Percentiles rank a stretch among this genome's conserved stretches.
Conservation (phyloP, 306 rosid species). For the Lagenaria siceraria region DNA sequence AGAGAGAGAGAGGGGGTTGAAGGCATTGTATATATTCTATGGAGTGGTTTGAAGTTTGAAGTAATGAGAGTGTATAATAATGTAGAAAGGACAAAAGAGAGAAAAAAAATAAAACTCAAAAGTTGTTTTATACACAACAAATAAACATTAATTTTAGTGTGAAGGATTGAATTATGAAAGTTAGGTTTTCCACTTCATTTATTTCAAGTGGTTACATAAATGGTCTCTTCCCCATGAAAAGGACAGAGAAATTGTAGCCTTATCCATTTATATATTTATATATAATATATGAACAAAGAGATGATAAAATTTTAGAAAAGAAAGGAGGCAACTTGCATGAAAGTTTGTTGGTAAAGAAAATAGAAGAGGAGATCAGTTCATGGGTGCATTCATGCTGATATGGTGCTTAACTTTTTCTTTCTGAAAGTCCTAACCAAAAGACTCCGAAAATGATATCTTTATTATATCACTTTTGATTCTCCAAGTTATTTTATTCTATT, state of each 20-base stretch:
- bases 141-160: not conserved
- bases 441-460: not conserved
- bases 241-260: not conserved
- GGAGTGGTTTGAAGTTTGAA: not conserved
- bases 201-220: not conserved
- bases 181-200: slow-evolving; percentile 6
- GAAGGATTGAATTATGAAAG: not conserved
- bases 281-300: not conserved
- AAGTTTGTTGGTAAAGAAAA: not conserved
- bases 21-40: not conserved
- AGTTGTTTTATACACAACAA: not conserved
- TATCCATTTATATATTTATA: not conserved
- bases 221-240: not conserved
- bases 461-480: not conserved
- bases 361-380: not conserved
- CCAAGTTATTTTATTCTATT: no score
- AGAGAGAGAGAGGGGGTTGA: not conserved
- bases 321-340: not conserved
- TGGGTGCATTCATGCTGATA: not conserved
- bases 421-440: not conserved
- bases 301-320: not conserved
- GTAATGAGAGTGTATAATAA: not conserved
- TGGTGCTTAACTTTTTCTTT: not conserved
- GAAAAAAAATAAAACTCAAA: not conserved
- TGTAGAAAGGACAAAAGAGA: slow-evolving; percentile 1